Conservation (phyloP, 1,139 yeast genomes). For the Kurtzmaniella quercitrusa region DNA sequence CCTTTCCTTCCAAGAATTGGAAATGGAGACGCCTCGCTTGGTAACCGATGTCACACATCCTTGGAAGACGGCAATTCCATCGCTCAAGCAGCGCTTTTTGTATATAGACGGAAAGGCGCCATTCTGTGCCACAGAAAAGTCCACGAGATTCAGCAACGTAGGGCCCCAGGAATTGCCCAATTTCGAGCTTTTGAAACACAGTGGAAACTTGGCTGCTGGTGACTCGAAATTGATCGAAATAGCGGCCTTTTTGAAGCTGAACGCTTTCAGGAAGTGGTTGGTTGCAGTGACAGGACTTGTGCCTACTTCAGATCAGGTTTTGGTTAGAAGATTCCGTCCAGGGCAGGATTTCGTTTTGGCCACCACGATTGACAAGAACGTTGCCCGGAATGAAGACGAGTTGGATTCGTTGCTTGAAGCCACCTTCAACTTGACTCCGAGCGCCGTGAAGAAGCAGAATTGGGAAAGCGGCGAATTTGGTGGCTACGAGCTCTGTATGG, state of each 20-base stretch:
- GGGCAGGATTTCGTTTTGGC: slow-evolving; percentile 94
- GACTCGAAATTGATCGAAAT: slow-evolving; percentile 44
- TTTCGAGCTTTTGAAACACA: slow-evolving; percentile 29
- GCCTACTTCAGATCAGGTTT: slow-evolving; percentile 61
- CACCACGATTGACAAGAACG: slow-evolving; percentile 56
- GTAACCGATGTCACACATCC: slow-evolving; percentile 59
- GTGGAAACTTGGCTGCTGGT: slow-evolving; percentile 12
- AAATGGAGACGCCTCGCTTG: slow-evolving; percentile 53
- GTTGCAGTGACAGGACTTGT: slow-evolving; percentile 57
- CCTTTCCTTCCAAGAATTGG: slow-evolving; percentile 52
- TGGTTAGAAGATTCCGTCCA: slow-evolving; percentile 86
- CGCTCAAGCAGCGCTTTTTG: slow-evolving; percentile 85
- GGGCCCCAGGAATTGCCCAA: slow-evolving; percentile 54
- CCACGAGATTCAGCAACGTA: slow-evolving; percentile 21
- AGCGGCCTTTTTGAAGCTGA: slow-evolving; percentile 56
- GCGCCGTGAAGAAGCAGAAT: slow-evolving; percentile 46
- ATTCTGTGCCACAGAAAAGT: slow-evolving; percentile 20
- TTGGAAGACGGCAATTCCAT: slow-evolving; percentile 92
- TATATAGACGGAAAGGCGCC: slow-evolving; percentile 67
- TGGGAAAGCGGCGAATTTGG: slow-evolving; percentile 90
- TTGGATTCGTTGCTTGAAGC: slow-evolving; percentile 60
- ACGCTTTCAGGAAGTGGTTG: slow-evolving; percentile 69
- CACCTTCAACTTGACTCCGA: slow-evolving; percentile 74
- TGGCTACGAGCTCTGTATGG: slow-evolving; percentile 91
- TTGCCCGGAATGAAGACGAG: slow-evolving; percentile 32